Evolutionary conservation across 2,329 filamentous ascomycete genomes (phyloP).

Genomic region (Neonectria ditissima): DNA sequence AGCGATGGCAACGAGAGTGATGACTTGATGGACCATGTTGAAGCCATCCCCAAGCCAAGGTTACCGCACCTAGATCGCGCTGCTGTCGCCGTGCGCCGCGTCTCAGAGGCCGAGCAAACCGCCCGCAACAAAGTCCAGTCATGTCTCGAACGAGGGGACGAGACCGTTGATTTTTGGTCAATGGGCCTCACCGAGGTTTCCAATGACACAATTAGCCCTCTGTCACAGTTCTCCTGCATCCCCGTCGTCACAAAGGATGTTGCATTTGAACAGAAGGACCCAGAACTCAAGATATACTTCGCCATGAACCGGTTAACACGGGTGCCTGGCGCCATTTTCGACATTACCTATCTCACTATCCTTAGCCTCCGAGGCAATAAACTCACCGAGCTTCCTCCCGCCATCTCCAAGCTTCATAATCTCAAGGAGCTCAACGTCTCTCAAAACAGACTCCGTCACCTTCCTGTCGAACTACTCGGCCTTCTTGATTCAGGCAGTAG

Average conservation of each 20-base stretch:
- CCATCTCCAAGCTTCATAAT: constrained; percentile 68
- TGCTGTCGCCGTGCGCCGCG: constrained; percentile 41
- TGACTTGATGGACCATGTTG: constrained; percentile 50
- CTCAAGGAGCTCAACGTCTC: constrained; percentile 74
- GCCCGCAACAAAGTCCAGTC: constrained; percentile 61
- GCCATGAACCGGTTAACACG: constrained; percentile 67
- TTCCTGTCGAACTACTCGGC: constrained; percentile 73
- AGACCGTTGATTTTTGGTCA: constrained; percentile 72
- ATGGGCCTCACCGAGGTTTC: constrained; percentile 65
- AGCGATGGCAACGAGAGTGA: constrained; percentile 67
- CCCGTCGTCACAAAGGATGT: constrained; percentile 67
- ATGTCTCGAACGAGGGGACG: constrained; percentile 69
- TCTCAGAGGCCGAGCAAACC: constrained; percentile 56
- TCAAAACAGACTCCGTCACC: constrained; percentile 69
- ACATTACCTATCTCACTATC: constrained; percentile 70
- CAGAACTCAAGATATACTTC: constrained; percentile 71
- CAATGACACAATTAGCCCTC: constrained; percentile 66
- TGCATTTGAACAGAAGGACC: constrained; percentile 69
- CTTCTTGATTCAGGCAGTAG: constrained; percentile 61
- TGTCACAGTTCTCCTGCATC: constrained; percentile 66
- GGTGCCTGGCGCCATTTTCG: constrained; percentile 71
- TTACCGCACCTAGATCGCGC: constrained; percentile 54
- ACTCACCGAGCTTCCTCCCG: constrained; percentile 70
- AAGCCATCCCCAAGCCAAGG: constrained; percentile 49
- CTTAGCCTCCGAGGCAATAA: constrained; percentile 75